These are phyloP conservation scores for Senecio squalidus DNA, from an alignment of 140 eudicot genomes.

Conservation along the genomic window DNA sequence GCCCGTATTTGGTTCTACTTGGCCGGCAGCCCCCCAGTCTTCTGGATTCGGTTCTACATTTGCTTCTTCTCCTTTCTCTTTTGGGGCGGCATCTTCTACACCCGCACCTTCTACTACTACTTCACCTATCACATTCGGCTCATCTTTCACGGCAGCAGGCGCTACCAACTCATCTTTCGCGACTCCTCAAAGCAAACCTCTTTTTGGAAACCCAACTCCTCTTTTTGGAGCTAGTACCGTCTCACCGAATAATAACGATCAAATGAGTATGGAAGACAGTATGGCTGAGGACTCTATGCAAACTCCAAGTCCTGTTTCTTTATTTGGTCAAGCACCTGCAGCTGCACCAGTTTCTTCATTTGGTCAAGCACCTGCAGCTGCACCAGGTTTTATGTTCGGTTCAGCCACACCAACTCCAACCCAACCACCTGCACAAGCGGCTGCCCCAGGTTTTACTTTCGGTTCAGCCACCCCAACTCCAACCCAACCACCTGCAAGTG, in stretches of 20 bases:
- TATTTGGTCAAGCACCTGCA: slow-evolving; percentile 36
- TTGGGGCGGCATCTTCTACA: slow-evolving; percentile 47
- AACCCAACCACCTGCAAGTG: slow-evolving; percentile 37
- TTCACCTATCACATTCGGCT: slow-evolving; percentile 32
- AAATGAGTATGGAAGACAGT: slow-evolving; percentile 87
- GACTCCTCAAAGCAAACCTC: slow-evolving; percentile 23
- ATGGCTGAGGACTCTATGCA: slow-evolving; percentile 97
- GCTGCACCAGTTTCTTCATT: slow-evolving; percentile 17
- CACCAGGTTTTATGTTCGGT: slow-evolving; percentile 58
- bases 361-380: slow-evolving; percentile 39
- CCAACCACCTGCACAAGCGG: slow-evolving; percentile 16
- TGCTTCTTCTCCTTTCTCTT: slow-evolving; percentile 21
- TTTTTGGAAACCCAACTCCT: slow-evolving; percentile 45
- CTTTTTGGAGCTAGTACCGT: slow-evolving; percentile 28
- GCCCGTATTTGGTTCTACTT: slow-evolving; percentile 40
- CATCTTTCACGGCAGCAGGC: slow-evolving; percentile 31
- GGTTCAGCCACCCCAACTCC: slow-evolving; percentile 27
- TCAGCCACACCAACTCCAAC: slow-evolving; percentile 24
- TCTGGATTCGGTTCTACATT: slow-evolving; percentile 39
- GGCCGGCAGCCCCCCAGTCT: slow-evolving; percentile 36
- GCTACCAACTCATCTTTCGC: slow-evolving; percentile 32
- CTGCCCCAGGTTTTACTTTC: slow-evolving; percentile 49
- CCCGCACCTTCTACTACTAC: slow-evolving; percentile 21
- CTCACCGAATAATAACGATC: slow-evolving; percentile 43
- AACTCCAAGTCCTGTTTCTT: slow-evolving; percentile 12